Evolutionary conservation across 306 rosid genomes (phyloP).

Genomic region (Hippophae rhamnoides): DNA sequence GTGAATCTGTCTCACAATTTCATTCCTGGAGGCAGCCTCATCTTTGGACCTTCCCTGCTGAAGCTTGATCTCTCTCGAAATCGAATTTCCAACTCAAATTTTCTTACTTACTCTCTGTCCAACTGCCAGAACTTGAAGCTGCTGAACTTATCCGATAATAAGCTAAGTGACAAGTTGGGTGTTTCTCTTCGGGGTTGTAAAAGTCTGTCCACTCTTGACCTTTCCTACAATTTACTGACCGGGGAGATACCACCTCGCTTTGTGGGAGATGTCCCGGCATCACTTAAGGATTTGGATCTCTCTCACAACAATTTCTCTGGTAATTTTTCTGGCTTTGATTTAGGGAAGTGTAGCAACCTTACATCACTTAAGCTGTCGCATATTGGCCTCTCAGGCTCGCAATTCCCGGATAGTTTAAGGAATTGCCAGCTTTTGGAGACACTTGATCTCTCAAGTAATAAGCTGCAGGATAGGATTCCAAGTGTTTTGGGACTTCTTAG

Average conservation of each 20-base stretch:
- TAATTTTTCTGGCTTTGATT: constrained; percentile 30
- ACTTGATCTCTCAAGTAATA: constrained; percentile 48
- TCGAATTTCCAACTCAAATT: constrained; percentile 25
- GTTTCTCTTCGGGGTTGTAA: constrained; percentile 18
- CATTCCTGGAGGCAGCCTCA: constrained; percentile 21
- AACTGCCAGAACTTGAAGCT: constrained; percentile 26
- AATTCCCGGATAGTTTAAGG: constrained; percentile 32
- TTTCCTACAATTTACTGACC: constrained; percentile 37
- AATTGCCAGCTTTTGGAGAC: constrained; percentile 35
- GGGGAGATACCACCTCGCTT: constrained; percentile 35
- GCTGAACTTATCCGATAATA: constrained; percentile 43
- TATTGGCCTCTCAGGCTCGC: constrained; percentile 26
- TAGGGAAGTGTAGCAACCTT: constrained; percentile 36
- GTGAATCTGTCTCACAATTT: constrained; percentile 46
- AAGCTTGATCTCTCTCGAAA: constrained; percentile 49
- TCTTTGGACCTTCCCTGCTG: constrained; percentile 22
- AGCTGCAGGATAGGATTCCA: constrained; percentile 33
- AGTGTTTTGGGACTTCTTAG: constrained; percentile 27
- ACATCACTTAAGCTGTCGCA: constrained; percentile 30
- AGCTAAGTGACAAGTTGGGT: constrained; percentile 33
- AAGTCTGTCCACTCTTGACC: constrained; percentile 34
- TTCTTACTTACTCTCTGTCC: constrained; percentile 16
- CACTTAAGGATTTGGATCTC: constrained; percentile 42
- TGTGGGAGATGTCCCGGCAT: constrained; percentile 18
- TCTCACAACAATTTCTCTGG: constrained; percentile 47